A percentile compares a stretch with the other conserved stretches of the same genome.
phyloP scores from a whole-genome alignment of 306 rosid species.

The Carpinus fangiana region DNA sequence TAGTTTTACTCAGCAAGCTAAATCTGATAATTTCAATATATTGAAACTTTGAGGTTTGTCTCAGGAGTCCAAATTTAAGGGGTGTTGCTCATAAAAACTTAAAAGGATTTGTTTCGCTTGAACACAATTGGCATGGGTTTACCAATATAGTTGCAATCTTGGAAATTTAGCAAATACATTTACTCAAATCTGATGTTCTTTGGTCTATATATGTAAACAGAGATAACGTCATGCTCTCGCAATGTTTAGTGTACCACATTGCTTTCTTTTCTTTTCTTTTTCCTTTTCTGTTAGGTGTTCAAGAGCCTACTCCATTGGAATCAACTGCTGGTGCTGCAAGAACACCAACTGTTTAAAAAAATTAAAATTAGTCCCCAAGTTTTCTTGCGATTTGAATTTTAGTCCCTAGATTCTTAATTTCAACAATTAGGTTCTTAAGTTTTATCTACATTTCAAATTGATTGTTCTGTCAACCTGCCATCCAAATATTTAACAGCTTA shows the following conservation, averaged over 20 bases:
- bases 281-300: not conserved
- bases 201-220: not conserved
- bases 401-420: too few species aligned
- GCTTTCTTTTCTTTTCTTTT: not conserved
- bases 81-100: not conserved
- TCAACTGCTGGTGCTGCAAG: not conserved
- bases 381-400: too few species aligned
- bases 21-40: slow-evolving; percentile 3
- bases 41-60: not conserved
- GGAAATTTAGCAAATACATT: not conserved
- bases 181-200: not conserved
- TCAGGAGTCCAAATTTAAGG: not conserved
- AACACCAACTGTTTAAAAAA: too few species aligned
- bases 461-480: too few species aligned
- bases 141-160: not conserved
- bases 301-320: not conserved
- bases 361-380: too few species aligned
- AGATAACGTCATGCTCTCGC: not conserved
- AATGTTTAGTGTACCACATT: not conserved
- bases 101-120: not conserved
- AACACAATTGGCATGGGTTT: not conserved
- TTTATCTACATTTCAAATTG: too few species aligned
- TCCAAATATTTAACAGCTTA: too few species aligned
- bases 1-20: slow-evolving; percentile 25
- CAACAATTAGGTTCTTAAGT: too few species aligned